A percentile compares a stretch with the other conserved stretches of the same genome.
These are phyloP conservation scores for Ampelomyces quisqualis DNA, from an alignment of 2,329 filamentous ascomycete species.

Conservation along the genomic window DNA sequence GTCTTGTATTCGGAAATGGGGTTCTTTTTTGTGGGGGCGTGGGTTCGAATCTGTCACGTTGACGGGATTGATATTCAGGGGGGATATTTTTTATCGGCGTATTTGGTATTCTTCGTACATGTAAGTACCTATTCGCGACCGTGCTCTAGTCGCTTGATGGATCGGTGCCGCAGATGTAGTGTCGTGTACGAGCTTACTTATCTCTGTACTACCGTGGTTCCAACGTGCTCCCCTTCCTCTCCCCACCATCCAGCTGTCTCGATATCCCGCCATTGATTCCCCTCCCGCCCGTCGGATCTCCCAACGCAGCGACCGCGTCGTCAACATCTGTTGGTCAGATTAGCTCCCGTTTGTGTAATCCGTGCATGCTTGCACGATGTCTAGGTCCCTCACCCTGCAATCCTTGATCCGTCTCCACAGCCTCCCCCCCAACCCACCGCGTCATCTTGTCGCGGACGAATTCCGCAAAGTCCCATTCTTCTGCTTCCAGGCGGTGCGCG, in stretches of 20 bases:
- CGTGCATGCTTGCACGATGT: conserved; percentile 20
- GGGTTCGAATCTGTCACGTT: no score
- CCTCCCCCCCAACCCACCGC: conserved; percentile 54
- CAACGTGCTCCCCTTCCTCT: no score
- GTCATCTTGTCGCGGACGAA: conserved; percentile 75
- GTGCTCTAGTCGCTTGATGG: no score
- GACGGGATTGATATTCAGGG: no score
- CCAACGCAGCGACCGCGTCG: conserved; percentile 42
- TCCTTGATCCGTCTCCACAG: conserved; percentile 49
- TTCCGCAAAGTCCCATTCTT: conserved; percentile 85
- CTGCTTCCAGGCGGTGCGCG: conserved; percentile 59
- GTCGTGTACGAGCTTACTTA: no score
- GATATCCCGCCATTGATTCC: conserved; percentile 66
- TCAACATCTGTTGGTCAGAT: conserved; percentile 44
- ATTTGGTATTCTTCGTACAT: no score
- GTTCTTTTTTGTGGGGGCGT: no score
- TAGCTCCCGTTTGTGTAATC: background rate
- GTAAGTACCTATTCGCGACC: no score
- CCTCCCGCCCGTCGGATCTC: conserved; percentile 57
- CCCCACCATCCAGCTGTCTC: conserved; percentile 21
- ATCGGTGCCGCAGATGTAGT: no score
- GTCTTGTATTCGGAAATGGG: no score
- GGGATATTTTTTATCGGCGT: no score
- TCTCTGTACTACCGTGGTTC: no score
- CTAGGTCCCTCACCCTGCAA: conserved; percentile 46